phyloP scores from a whole-genome alignment of 1,284 basidiomycete species.

The Fomitopsis palustris region DNA sequence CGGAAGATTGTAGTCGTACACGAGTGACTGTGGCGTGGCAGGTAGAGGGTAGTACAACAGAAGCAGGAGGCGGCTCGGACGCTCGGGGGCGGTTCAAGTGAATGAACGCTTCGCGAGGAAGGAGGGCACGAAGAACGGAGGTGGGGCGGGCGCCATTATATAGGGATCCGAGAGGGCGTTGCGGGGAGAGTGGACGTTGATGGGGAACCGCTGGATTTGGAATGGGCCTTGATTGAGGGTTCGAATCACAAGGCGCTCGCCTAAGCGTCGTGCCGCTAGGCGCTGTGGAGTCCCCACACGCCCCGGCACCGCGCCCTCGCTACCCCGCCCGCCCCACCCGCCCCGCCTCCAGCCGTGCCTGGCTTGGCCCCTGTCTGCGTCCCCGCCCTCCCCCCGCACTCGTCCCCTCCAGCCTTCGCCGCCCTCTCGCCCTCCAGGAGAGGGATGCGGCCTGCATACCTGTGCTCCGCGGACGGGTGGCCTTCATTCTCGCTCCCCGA shows the following conservation, averaged over 20 bases:
- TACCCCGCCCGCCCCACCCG: not conserved
- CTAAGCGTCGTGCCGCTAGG: not conserved
- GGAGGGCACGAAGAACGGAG: not conserved
- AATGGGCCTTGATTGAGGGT: not conserved
- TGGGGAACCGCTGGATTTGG: not conserved
- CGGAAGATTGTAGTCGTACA: not conserved
- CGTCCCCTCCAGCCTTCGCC: not conserved
- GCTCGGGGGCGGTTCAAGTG: slow-evolving; percentile 2
- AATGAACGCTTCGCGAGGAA: slow-evolving; percentile 2
- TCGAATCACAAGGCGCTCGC: slow-evolving; percentile 2
- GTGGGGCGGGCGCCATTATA: slow-evolving; percentile 1
- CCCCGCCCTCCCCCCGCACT: not conserved
- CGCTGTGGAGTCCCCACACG: slow-evolving; percentile 3
- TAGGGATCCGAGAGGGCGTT: not conserved
- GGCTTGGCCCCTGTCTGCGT: not conserved
- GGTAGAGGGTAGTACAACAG: not conserved
- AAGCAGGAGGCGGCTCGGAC: not conserved
- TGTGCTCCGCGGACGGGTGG: not conserved
- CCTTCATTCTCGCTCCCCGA: not conserved
- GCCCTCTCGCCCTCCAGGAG: too few relatives aligned
- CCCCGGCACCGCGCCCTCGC: not conserved
- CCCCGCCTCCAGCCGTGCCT: not conserved
- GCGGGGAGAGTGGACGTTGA: not conserved
- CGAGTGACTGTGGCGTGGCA: not conserved
- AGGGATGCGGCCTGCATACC: not conserved